Conservation (phyloP, 2,329 filamentous ascomycete genomes). For the Xylaria sp. region DNA sequence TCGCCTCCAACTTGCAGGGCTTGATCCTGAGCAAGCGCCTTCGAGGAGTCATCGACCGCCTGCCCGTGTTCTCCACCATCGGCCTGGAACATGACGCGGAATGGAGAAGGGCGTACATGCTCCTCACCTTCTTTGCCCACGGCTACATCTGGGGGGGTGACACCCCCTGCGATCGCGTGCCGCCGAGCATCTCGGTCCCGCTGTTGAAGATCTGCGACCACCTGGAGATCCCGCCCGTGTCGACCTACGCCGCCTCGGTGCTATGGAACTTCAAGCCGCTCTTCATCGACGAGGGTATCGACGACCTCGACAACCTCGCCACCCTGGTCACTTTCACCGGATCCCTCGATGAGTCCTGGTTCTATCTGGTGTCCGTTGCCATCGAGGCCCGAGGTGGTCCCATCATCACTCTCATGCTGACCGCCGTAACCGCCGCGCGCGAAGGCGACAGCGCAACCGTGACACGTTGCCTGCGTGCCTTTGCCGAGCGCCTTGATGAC, state of each 20-base stretch:
- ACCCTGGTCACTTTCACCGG: constrained; percentile 93
- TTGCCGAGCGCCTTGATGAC: constrained; percentile 90
- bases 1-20: constrained; percentile 86
- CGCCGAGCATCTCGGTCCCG: constrained; percentile 84
- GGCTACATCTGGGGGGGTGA: constrained; percentile 97
- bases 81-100: constrained; percentile 85
- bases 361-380: constrained; percentile 93
- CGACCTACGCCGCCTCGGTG: constrained; percentile 90
- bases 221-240: constrained; percentile 89
- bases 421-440: constrained; percentile 84
- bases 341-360: constrained; percentile 97
- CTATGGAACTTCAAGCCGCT: constrained; percentile 98
- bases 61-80: constrained; percentile 85
- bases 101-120: constrained; percentile 92
- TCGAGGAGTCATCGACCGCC: constrained; percentile 78
- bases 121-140: constrained; percentile 91
- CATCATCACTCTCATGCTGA: constrained; percentile 87
- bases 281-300: constrained; percentile 83
- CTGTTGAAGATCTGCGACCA: constrained; percentile 79
- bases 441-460: constrained; percentile 76
- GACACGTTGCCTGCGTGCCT: constrained; percentile 78
- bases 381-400: constrained; percentile 93
- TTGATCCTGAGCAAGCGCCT: constrained; percentile 87
- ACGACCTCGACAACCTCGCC: constrained; percentile 86
- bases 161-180: constrained; percentile 79